Conservation (phyloP, 2,329 filamentous ascomycete species). For the Hymenoscyphus fraxineus region DNA sequence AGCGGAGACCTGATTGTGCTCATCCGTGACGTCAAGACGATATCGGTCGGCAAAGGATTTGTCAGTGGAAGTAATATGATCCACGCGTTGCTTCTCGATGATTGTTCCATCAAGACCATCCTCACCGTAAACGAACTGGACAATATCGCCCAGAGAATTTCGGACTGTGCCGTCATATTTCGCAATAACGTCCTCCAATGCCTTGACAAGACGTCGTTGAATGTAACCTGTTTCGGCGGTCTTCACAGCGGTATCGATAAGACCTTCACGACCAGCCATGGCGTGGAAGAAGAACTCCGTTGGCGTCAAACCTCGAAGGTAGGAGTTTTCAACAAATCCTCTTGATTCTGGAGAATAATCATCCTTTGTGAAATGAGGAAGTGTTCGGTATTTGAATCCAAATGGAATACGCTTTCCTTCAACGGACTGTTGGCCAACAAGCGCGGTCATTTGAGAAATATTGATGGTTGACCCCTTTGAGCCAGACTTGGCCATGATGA, state of each 20-base stretch:
- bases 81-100: slow-evolving; percentile 90
- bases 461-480: slow-evolving; percentile 99
- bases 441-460: slow-evolving; percentile 98
- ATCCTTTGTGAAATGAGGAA: slow-evolving; percentile 98
- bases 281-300: slow-evolving; percentile 99
- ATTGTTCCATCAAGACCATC: slow-evolving; percentile 90
- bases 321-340: slow-evolving; percentile 98
- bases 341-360: slow-evolving; percentile 96
- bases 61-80: slow-evolving; percentile 78
- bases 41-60: slow-evolving; percentile 76
- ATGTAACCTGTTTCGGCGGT: slow-evolving; percentile 99
- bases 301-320: slow-evolving; percentile 89
- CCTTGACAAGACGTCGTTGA: slow-evolving; percentile 96
- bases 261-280: slow-evolving; percentile 99
- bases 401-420: slow-evolving; percentile 99
- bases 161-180: slow-evolving; percentile 97
- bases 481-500: slow-evolving; percentile 92
- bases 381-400: slow-evolving; percentile 95
- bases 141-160: slow-evolving; percentile 92
- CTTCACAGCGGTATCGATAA: slow-evolving; percentile 99
- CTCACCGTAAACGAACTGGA: slow-evolving; percentile 97
- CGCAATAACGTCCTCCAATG: slow-evolving; percentile 93
- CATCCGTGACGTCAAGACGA: slow-evolving; percentile 81
- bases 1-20: slow-evolving; percentile 50
- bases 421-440: slow-evolving; percentile 96